Percentiles rank a stretch among this genome's conserved stretches.
phyloP scores from a whole-genome alignment of 192 early-diverging fungal species.

The Coemansia sp. region DNA sequence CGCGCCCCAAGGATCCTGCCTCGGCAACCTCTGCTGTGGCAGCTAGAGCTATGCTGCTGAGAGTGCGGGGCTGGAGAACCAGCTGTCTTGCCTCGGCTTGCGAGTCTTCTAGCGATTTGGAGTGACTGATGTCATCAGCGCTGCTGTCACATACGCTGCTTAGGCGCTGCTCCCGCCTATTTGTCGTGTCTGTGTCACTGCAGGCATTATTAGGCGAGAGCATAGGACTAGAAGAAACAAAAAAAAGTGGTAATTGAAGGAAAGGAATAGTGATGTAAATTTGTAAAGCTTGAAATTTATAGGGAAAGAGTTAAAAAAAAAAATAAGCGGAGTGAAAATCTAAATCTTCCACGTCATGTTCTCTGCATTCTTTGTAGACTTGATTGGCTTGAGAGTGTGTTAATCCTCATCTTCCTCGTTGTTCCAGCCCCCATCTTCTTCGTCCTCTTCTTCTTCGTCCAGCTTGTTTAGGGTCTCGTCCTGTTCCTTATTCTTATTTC shows the following conservation, averaged over 20 bases:
- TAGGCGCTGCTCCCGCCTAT: background rate
- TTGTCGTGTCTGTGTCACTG: background rate
- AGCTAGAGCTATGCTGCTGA: background rate
- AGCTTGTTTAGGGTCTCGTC: background rate
- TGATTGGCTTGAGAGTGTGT: no score
- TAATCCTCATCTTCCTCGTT: background rate
- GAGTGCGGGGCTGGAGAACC: conserved; percentile 4
- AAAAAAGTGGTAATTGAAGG: background rate
- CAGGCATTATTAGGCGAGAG: background rate
- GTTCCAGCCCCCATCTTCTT: background rate
- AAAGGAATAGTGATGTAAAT: background rate
- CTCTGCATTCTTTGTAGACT: background rate
- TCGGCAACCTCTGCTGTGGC: conserved; percentile 6
- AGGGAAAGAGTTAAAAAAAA: no score
- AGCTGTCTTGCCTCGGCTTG: background rate
- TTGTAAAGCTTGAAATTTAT: background rate
- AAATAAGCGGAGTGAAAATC: background rate
- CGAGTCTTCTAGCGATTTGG: background rate
- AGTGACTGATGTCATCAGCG: background rate
- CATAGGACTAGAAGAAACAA: background rate
- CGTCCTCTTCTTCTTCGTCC: background rate
- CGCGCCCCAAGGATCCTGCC: conserved; percentile 33
- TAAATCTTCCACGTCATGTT: background rate
- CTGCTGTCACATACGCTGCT: conserved; percentile 5
- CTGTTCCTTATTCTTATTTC: background rate